These are phyloP conservation scores for Tolypocladium inflatum DNA, from an alignment of 2,329 filamentous ascomycete species.

Conservation along the genomic window DNA sequence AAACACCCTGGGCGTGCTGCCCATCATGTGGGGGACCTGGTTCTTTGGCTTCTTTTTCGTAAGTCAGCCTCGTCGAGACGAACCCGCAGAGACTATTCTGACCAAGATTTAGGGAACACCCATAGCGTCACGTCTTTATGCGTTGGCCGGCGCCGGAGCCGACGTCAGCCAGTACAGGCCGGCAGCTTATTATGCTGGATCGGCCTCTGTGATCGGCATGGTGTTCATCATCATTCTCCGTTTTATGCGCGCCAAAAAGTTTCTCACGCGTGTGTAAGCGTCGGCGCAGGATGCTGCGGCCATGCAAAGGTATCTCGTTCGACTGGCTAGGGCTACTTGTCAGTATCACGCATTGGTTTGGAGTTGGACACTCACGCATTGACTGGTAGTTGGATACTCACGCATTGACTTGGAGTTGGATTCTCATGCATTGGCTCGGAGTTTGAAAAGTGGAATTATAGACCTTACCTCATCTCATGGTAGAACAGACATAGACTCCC, in stretches of 20 bases:
- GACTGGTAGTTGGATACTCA: not conserved
- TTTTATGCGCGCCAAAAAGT: not conserved
- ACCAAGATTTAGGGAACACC: constrained; percentile 13
- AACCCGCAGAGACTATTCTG: not conserved
- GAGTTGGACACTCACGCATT: not conserved
- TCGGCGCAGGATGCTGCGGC: not conserved
- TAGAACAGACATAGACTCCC: not conserved
- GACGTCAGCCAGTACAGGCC: constrained; percentile 12
- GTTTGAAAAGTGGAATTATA: not conserved
- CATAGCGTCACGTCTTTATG: constrained; percentile 15
- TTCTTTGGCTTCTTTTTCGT: constrained; percentile 18
- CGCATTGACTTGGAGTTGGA: not conserved
- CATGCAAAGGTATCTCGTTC: not conserved
- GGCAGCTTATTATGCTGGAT: constrained; percentile 17
- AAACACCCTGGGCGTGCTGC: constrained; percentile 15
- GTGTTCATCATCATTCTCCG: constrained; percentile 7
- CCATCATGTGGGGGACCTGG: constrained; percentile 17
- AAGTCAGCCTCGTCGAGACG: not conserved
- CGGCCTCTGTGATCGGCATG: constrained; percentile 12
- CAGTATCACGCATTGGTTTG: not conserved
- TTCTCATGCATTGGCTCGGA: no score
- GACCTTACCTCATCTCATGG: not conserved
- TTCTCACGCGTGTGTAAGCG: constrained; percentile 3
- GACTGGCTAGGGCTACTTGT: not conserved
- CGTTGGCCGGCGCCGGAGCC: constrained; percentile 8